Base-by-base conservation (phyloP, 2,329 filamentous ascomycete species). In the Sclerotinia trifoliorum region DNA sequence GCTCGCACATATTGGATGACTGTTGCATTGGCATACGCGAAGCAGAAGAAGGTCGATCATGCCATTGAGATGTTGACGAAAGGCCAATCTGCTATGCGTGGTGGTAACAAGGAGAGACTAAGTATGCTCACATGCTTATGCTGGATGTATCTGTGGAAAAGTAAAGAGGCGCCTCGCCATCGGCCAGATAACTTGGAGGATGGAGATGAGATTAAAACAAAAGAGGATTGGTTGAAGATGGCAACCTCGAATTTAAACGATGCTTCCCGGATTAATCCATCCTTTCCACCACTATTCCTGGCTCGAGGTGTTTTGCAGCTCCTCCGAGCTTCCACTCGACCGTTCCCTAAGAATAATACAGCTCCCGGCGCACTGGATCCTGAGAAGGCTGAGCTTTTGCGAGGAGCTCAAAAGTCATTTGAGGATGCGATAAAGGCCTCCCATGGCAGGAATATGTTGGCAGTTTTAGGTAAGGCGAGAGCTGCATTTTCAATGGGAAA, bases 1-100 rank as follows among this genome's bases (percentile, higher is more conserved):
- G 90, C 92, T 49, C 93, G 94, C 75, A 92, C 90, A 65, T 96
- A 96, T 74, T 99, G 96, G 96, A 94, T 99, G 84, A 94, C 93
- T n/a, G 95, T 98, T 73, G 92, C 96, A 54, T 85, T 98, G 69
- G 94, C 94, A 60, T 99, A 99, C 77, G 94, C 95, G 52, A 99
- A 98, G 81, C 93, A 97, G 81, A 89, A 90, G 77, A 96, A 96
- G 81, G 87, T 95, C 71, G 94, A 97, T 77, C 91, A 95, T 81
- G 87, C 88, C 68, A 90, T 90, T 74, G 88, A 90, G 78, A 89
- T 90, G 82, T 81, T 90, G 73, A 87, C 89, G 62, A 88, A 88
- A 77, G 88, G 88, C 49, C 80, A 89, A 68, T 80, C 82, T 46
- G 88, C 87, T 21, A 83, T 89, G 73, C 82, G 84, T 69, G 85